Percentiles rank a stretch among this genome's conserved stretches.
phyloP scores from a whole-genome alignment of 495 filamentous ascomycete species.

The Apiosordaria backusii region DNA sequence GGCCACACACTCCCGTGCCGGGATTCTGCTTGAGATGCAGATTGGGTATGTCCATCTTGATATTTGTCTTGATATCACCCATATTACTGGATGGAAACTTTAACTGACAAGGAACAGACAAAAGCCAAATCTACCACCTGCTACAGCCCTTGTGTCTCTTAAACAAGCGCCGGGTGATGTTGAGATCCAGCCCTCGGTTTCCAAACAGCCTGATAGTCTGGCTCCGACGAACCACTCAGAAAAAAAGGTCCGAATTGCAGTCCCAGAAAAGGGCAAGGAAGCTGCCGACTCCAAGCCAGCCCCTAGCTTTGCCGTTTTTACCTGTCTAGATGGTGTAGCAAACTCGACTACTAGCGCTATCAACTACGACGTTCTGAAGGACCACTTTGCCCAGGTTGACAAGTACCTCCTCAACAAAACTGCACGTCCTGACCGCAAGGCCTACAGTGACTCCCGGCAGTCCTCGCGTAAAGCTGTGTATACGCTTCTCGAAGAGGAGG shows the following conservation, averaged over 20 bases:
- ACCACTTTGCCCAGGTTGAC: neutral
- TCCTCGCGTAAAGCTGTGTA: neutral
- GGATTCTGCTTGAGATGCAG: constrained; percentile 13
- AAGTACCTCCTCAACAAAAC: neutral
- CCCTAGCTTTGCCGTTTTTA: constrained; percentile 8
- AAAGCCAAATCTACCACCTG: neutral
- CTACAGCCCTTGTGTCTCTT: neutral
- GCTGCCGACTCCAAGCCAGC: neutral
- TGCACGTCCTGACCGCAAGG: neutral
- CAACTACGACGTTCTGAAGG: neutral
- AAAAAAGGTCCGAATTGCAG: neutral
- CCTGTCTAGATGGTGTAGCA: constrained; percentile 11
- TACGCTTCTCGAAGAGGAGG: neutral
- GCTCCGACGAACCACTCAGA: no score
- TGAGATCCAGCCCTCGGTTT: neutral
- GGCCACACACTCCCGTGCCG: constrained; percentile 13
- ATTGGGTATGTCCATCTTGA: constrained; percentile 10
- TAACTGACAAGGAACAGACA: neutral
- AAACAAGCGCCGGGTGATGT: neutral
- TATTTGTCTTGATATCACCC: no score
- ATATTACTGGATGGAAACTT: neutral
- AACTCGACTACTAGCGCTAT: neutral
- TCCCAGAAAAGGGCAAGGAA: neutral
- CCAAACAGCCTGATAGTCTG: neutral
- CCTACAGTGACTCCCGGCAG: neutral